These are phyloP conservation scores for Venustampulla echinocandica DNA, from an alignment of 495 filamentous ascomycete genomes.

Conservation along the genomic window DNA sequence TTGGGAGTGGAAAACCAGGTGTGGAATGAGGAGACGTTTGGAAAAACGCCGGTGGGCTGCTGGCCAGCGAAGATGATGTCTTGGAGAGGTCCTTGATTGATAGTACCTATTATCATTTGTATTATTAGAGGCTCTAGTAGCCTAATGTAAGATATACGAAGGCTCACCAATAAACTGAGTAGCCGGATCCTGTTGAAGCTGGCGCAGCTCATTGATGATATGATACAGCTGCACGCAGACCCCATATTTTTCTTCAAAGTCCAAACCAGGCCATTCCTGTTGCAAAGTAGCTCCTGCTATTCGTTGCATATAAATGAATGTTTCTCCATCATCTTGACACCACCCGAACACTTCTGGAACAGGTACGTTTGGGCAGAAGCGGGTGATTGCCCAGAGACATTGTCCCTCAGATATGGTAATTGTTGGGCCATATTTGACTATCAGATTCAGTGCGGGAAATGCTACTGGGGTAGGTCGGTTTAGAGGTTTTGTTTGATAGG, in stretches of 20 bases:
- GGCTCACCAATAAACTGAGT: conserved; percentile 12
- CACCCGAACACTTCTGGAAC: conserved; percentile 20
- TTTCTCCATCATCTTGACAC: conserved; percentile 17
- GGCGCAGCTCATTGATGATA: conserved; percentile 24
- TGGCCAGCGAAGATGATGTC: conserved; percentile 11
- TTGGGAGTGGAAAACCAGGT: conserved; percentile 11
- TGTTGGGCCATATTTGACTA: conserved; percentile 9
- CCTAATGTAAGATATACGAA: not conserved
- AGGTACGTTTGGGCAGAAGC: conserved; percentile 3
- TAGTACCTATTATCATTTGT: conserved; percentile 16
- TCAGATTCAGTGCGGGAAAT: conserved; percentile 4
- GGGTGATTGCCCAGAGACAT: conserved; percentile 13
- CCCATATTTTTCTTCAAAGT: conserved; percentile 16
- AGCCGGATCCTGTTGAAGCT: conserved; percentile 23
- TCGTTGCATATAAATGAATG: conserved; percentile 25
- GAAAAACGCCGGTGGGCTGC: conserved; percentile 3
- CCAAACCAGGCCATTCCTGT: conserved; percentile 23
- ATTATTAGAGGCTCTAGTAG: conserved; percentile 2
- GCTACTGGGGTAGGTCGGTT: not conserved
- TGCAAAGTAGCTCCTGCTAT: conserved; percentile 23
- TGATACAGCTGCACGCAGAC: conserved; percentile 26
- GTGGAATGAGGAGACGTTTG: conserved; percentile 8
- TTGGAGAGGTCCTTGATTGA: conserved; percentile 20
- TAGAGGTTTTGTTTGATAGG: not conserved
- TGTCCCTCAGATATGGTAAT: conserved; percentile 11